These are phyloP conservation scores for Syzygium oleosum DNA, from an alignment of 345 rosid genomes.

Conservation along the genomic window DNA sequence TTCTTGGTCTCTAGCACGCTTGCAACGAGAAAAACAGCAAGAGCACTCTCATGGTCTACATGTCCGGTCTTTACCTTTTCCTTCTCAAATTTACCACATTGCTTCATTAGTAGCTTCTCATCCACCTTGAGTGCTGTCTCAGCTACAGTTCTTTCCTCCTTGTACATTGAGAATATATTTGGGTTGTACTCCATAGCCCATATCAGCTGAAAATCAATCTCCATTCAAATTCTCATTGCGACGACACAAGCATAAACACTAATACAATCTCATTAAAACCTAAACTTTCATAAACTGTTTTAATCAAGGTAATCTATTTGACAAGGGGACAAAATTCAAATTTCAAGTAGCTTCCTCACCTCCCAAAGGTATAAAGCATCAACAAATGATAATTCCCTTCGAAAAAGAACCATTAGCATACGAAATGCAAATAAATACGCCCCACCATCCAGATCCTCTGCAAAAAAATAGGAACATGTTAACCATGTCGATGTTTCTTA, in stretches of 20 bases:
- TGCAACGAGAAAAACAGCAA: slow-evolving; percentile 80
- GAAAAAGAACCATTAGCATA: slow-evolving; percentile 94
- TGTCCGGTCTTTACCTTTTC: slow-evolving; percentile 44
- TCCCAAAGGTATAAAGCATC: slow-evolving; percentile 94
- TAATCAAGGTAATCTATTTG: background rate
- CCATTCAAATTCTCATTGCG: background rate
- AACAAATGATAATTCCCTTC: slow-evolving; percentile 87
- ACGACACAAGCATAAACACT: background rate
- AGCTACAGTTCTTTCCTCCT: slow-evolving; percentile 20
- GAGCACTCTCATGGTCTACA: slow-evolving; percentile 38
- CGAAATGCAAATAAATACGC: slow-evolving; percentile 91
- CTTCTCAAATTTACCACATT: slow-evolving; percentile 80
- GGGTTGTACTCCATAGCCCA: slow-evolving; percentile 99
- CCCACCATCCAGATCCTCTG: slow-evolving; percentile 93
- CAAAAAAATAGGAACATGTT: background rate
- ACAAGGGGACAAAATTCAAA: background rate
- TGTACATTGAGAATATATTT: slow-evolving; percentile 49
- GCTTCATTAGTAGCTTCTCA: slow-evolving; percentile 45
- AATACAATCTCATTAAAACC: background rate
- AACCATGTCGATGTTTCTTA: background rate
- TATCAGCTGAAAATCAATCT: slow-evolving; percentile 58
- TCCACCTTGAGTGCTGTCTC: slow-evolving; percentile 18
- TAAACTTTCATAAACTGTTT: background rate
- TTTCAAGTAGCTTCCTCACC: slow-evolving; percentile 35
- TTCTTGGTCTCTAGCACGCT: slow-evolving; percentile 84